Conservation (phyloP, 345 rosid species). For the Raphanus sativus region DNA sequence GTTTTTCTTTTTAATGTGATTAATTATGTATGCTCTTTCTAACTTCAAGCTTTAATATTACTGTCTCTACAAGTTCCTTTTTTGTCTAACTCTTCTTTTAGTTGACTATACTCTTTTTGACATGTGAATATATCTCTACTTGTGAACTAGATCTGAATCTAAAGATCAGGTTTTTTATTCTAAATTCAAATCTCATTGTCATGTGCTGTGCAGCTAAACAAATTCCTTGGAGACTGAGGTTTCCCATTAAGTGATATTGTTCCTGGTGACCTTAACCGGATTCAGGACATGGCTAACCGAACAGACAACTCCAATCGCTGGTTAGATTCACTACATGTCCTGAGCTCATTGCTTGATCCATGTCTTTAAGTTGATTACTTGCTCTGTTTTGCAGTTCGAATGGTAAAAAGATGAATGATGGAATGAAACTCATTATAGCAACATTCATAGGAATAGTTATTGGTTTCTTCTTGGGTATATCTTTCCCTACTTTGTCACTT, state of each 20-base stretch:
- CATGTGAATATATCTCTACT: neutral
- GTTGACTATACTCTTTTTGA: neutral
- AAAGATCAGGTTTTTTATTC: neutral
- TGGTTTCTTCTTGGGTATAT: conserved; percentile 81
- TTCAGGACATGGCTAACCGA: conserved; percentile 38
- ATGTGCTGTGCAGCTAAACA: conserved; percentile 26
- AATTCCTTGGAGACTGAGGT: conserved; percentile 14
- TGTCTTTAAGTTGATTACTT: neutral
- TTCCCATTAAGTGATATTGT: conserved; percentile 12
- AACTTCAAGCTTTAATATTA: conserved; percentile 9
- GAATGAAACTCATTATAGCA: conserved; percentile 65
- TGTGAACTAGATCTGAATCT: conserved; percentile 30
- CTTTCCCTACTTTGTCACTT: conserved; percentile 70
- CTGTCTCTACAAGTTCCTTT: neutral
- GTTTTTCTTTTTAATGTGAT: neutral
- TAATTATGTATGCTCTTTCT: conserved; percentile 6
- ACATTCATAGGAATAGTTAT: conserved; percentile 64
- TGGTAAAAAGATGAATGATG: conserved; percentile 61
- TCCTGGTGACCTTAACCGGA: conserved; percentile 22
- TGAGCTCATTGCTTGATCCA: conserved; percentile 5
- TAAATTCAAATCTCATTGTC: neutral
- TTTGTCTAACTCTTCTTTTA: neutral
- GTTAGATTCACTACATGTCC: conserved; percentile 11
- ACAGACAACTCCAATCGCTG: conserved; percentile 33
- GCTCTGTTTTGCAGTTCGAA: conserved; percentile 49